Evolutionary conservation across 2,329 filamentous ascomycete species (phyloP).

Genomic region (Phyllachora maydis): DNA sequence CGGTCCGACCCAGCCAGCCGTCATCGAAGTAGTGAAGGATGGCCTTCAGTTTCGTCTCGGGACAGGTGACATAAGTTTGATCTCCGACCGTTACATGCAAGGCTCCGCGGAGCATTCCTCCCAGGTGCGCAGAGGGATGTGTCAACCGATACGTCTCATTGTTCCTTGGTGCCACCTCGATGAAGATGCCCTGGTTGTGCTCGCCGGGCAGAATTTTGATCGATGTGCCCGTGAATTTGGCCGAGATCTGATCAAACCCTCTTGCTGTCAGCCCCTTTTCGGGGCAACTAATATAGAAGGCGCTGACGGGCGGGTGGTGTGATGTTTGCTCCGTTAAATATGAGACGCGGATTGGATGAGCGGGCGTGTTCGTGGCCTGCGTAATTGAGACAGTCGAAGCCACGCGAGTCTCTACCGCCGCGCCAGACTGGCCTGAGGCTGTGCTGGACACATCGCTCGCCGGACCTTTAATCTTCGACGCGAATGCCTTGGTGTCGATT

Average conservation of each 20-base stretch:
- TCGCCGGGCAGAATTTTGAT: conserved; percentile 80
- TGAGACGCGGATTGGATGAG: conserved; percentile 50
- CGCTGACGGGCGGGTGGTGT: conserved; percentile 91
- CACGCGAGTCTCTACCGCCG: conserved; percentile 16
- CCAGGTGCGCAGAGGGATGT: conserved; percentile 82
- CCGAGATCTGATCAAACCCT: conserved; percentile 89
- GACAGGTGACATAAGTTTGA: conserved; percentile 69
- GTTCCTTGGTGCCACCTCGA: conserved; percentile 58
- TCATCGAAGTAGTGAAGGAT: conserved; percentile 90
- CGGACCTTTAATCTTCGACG: conserved; percentile 11
- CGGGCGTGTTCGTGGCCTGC: conserved; percentile 19
- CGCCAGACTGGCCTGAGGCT: conserved; percentile 18
- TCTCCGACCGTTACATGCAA: conserved; percentile 82
- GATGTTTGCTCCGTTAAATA: conserved; percentile 97
- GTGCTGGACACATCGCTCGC: conserved; percentile 24
- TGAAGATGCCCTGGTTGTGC: conserved; percentile 91
- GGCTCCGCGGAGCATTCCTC: conserved; percentile 71
- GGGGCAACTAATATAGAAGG: conserved; percentile 83
- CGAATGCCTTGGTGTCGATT: conserved; percentile 29
- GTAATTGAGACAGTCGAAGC: conserved; percentile 30
- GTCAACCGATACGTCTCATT: conserved; percentile 90
- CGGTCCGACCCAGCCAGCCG: conserved; percentile 78
- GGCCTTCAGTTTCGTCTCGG: conserved; percentile 76
- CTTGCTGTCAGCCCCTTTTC: conserved; percentile 73
- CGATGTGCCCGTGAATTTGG: conserved; percentile 93